Evolutionary conservation across 2,329 filamentous ascomycete genomes (phyloP), one percentile per base, ranked within the genome.

Genomic region (Trichoderma sp.): DNA sequence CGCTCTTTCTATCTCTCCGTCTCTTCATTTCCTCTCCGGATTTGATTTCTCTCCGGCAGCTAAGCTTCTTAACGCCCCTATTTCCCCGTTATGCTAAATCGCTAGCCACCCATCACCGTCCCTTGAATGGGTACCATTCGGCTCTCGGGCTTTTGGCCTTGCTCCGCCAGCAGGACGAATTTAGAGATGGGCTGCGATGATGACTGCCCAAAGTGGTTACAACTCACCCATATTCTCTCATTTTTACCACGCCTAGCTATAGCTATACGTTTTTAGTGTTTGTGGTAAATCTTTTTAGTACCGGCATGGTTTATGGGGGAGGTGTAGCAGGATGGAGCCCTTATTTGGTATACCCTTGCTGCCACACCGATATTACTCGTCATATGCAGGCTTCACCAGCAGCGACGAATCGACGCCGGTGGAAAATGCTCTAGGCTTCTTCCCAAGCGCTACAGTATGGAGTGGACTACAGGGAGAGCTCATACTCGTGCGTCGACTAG

Each of bases 201-300:
- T 16, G 19, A 40, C 47, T 24, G 5, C 61, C 61, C 47, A 55
- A 53, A 40, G 3, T 7, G 61, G 47, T 24, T 64, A 33, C 52
- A 40, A 40, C 31, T 40, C 40, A 35, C 35, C 33, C 13, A 11
- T 2, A 11, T 14, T 33, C 56, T 21, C 5, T 35, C 27, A 27
- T 19, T 27, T 40, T 27, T 24, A 37, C 57, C 13, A 40, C 27
- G 24, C 61, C 11, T 49, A 55, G 61, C 47, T 24, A 31, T 19
- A 16, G 63, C n/a, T 21, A 14, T 35, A 29, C n/a, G 37, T 31
- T 49, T 63, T 58, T 58, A 31, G 37, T 47, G 27, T 57, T 57
- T 49, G 35, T 65, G 62, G 53, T 43, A 49, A 66, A 66, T 66
- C 63, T n/a, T 19, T 57, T 47, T 49, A 58, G 63, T 49, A 43